These are phyloP conservation scores for Russula brevipes DNA, from an alignment of 768 basidiomycete species.

Conservation along the genomic window DNA sequence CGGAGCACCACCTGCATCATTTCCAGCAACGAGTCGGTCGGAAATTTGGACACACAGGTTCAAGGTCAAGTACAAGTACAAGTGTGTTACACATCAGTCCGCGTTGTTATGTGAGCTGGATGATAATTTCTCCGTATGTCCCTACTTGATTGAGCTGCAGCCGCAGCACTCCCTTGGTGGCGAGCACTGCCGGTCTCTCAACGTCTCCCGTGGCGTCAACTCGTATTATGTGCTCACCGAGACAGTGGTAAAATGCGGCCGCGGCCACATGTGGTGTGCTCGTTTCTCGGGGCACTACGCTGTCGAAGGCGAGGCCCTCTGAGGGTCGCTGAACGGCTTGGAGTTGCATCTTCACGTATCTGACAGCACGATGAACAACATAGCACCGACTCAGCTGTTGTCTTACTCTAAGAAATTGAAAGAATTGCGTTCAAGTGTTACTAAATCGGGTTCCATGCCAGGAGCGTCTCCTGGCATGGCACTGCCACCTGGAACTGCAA, in stretches of 20 bases:
- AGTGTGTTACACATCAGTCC: background rate
- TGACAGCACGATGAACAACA: slow-evolving; percentile 29
- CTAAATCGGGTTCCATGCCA: slow-evolving; percentile 49
- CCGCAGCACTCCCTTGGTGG: slow-evolving; percentile 64
- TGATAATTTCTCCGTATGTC: slow-evolving; percentile 51
- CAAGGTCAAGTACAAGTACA: background rate
- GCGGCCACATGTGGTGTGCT: slow-evolving; percentile 76
- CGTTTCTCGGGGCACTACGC: slow-evolving; percentile 56
- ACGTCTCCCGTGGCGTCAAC: background rate
- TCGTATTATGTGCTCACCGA: slow-evolving; percentile 44
- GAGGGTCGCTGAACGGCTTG: slow-evolving; percentile 48
- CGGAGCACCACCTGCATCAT: background rate
- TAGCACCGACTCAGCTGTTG: background rate
- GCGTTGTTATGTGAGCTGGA: slow-evolving; percentile 35
- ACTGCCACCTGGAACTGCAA: slow-evolving; percentile 31
- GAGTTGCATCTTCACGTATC: slow-evolving; percentile 75
- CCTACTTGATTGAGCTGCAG: slow-evolving; percentile 54
- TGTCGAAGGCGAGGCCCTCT: slow-evolving; percentile 53
- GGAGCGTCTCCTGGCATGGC: slow-evolving; percentile 34
- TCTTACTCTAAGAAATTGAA: slow-evolving; percentile 75
- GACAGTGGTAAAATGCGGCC: slow-evolving; percentile 78
- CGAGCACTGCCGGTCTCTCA: slow-evolving; percentile 48
- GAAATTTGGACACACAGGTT: background rate
- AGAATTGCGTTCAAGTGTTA: slow-evolving; percentile 69
- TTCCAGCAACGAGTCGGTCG: background rate